These are phyloP conservation scores for Paecilomyces sp. DNA, from an alignment of 2,329 filamentous ascomycete species.

Conservation along the genomic window DNA sequence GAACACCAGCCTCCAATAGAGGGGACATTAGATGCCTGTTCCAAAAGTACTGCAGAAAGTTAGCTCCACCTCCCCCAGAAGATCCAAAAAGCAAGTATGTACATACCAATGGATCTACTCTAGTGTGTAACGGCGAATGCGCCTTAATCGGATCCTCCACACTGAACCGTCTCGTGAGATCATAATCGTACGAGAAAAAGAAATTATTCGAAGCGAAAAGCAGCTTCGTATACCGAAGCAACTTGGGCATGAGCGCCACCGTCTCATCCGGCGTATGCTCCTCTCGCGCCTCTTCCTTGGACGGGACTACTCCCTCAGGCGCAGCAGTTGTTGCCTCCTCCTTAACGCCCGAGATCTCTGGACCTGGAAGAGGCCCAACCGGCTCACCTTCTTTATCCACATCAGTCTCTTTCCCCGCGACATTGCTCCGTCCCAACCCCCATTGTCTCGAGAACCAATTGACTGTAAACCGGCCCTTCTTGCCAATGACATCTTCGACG, in stretches of 20 bases:
- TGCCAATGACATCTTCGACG: constrained; percentile 80
- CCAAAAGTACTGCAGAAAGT: constrained; percentile 68
- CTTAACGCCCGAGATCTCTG: constrained; percentile 5
- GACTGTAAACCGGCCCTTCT: constrained; percentile 75
- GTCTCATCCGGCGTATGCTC: constrained; percentile 30
- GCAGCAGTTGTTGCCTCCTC: constrained; percentile 7
- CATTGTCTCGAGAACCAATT: constrained; percentile 86
- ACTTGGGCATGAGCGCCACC: constrained; percentile 66
- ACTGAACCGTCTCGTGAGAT: constrained; percentile 65
- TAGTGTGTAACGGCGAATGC: constrained; percentile 59
- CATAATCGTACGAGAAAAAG: constrained; percentile 91
- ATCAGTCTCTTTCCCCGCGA: constrained; percentile 52
- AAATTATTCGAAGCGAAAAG: constrained; percentile 83
- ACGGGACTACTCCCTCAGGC: constrained; percentile 1
- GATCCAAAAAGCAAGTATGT: constrained; percentile 12
- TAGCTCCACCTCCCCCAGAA: not conserved
- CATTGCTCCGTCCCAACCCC: constrained; percentile 65
- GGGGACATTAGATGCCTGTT: constrained; percentile 68
- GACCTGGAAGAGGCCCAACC: not conserved
- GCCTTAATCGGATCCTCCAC: constrained; percentile 32
- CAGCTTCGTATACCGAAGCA: constrained; percentile 75
- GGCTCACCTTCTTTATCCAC: constrained; percentile 26
- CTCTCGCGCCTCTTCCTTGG: constrained; percentile 4
- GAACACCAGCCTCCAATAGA: constrained; percentile 67
- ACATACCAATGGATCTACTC: constrained; percentile 60